Percentiles rank a stretch among this genome's conserved stretches.
phyloP scores from a whole-genome alignment of 129 eudicot species.

The Calendula officinalis region DNA sequence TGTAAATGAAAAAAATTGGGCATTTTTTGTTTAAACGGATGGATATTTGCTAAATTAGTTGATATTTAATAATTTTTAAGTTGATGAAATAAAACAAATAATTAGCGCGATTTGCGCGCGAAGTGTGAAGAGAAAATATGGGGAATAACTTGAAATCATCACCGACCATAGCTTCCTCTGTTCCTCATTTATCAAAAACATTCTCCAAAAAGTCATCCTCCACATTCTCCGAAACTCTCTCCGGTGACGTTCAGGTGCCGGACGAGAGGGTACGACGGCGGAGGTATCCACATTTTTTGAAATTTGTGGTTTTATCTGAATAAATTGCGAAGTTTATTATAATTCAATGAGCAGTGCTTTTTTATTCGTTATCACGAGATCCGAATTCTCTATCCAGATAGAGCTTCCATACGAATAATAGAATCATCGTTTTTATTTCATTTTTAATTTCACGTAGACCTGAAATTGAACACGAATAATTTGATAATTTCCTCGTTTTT shows the following conservation, averaged over 20 bases:
- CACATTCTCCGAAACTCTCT: constrained; percentile 35
- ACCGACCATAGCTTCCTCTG: background rate
- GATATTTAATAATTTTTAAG: background rate
- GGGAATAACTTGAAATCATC: constrained; percentile 6
- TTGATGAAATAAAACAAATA: background rate
- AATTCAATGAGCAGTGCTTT: background rate
- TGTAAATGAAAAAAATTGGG: too few relatives aligned
- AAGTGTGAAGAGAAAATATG: constrained; percentile 11
- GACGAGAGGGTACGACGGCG: constrained; percentile 31
- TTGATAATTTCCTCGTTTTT: background rate
- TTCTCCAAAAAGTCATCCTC: constrained; percentile 22
- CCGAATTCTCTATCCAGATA: background rate
- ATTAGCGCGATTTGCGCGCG: background rate
- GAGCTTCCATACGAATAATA: too few relatives aligned
- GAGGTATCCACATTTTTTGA: constrained; percentile 15
- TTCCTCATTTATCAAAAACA: constrained; percentile 27
- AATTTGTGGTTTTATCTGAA: background rate
- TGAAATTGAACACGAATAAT: background rate
- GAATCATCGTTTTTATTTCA: background rate
- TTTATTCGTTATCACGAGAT: constrained; percentile 3
- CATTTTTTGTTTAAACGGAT: too few relatives aligned
- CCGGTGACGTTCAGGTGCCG: constrained; percentile 43
- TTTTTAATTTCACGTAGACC: constrained; percentile 3
- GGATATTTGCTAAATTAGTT: background rate
- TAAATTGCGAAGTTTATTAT: background rate